Evolutionary conservation across 768 basidiomycete genomes (phyloP), one percentile per base, ranked within the genome.

Genomic region (Amanita pallidorosea): DNA sequence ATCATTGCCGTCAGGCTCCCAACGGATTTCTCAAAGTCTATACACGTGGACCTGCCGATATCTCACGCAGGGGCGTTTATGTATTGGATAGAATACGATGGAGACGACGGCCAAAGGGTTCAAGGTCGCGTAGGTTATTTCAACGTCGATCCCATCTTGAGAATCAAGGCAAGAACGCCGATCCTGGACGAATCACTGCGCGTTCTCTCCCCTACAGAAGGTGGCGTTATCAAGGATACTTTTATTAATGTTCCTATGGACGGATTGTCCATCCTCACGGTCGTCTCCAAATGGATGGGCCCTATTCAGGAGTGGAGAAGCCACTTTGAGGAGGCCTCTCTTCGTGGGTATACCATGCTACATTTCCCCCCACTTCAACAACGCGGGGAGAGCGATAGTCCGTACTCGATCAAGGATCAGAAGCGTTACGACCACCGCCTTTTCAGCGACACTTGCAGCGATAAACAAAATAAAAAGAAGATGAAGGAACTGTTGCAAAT

Each of bases 211-310:
- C 70, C 79, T 17, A 61, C 66, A 7, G 65, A 74, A 17, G 73
- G 75, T 13, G 86, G 83, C 6, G 75, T 66, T 17, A 62, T 88
- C 52, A 60, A 70, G 42, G 63, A 75, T 7, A 69, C 80, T 45
- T 64, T 69, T 44, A 71, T 87, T 55, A 74, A 87, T 57, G 70
- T 98, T 15, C 86, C 92, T 1, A 75, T 97, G 38, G 87, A 96
- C 62, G 92, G 88, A 13, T 74, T 99, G 7, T 79, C 86, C 31
- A 84, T 98, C 60, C 71, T 98, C 50, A 93, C 89, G 4, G 74
- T 95, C 35, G 83, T 99, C 41, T 95, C 93, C 1, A 99, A 99
- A 65, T 99, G 96, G 96, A 96, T 97, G 90, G 95, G 94, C 2
- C 76, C 85, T 1, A 66, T 90, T 33, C 65, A 70, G 9, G 71